Conservation (phyloP, 441 rosid genomes). For the Mallotus repandus region DNA sequence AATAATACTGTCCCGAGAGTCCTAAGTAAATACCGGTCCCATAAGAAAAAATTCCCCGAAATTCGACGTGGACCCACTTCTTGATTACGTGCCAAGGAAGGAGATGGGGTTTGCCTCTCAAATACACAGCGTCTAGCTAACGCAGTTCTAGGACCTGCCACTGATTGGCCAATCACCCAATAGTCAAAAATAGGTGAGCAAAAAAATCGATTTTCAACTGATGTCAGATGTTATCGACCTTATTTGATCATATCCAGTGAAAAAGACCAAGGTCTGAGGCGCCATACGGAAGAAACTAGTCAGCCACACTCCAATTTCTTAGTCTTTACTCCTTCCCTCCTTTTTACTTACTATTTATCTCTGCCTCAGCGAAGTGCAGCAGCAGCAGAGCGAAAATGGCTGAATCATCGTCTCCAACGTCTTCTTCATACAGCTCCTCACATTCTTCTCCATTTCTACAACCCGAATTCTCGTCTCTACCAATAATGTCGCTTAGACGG, state of each 20-base stretch:
- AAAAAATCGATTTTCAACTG: too few relatives aligned
- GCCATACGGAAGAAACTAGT: not conserved
- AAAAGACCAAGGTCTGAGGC: not conserved
- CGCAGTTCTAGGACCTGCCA: not conserved
- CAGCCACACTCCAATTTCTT: not conserved
- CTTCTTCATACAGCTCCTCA: slow-evolving; percentile 44
- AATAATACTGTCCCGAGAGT: too few relatives aligned
- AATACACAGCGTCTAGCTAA: not conserved
- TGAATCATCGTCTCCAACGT: slow-evolving; percentile 45
- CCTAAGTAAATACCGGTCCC: not conserved
- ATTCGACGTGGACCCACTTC: slow-evolving; percentile 2
- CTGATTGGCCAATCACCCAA: not conserved
- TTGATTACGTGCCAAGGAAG: slow-evolving; percentile 5
- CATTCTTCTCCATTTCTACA: slow-evolving; percentile 40
- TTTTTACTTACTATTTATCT: too few relatives aligned
- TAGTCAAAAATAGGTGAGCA: not conserved
- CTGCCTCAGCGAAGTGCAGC: too few relatives aligned
- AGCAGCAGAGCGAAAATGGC: slow-evolving; percentile 33
- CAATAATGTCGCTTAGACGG: slow-evolving; percentile 56
- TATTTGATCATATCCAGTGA: not conserved
- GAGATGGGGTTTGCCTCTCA: not conserved
- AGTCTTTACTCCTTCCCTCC: too few relatives aligned
- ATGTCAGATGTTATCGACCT: not conserved
- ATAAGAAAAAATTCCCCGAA: not conserved
- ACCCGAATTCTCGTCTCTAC: slow-evolving; percentile 66